Base-by-base conservation (phyloP, 192 early-diverging fungal species). In the Chytriomyces hyalinus region DNA sequence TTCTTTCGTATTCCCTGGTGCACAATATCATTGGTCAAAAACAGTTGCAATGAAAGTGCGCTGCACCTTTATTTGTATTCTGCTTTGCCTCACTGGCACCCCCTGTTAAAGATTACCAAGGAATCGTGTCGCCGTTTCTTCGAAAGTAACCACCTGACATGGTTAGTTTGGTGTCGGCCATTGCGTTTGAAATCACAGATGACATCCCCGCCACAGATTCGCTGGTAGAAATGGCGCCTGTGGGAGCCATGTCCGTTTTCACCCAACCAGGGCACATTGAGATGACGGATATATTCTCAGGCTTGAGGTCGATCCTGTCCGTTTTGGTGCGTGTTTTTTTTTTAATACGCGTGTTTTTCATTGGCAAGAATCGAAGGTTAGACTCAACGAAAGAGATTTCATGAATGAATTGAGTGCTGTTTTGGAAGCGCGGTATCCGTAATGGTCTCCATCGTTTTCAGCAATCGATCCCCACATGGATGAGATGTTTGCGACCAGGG, bases 51-150 rank as follows among this genome's bases (percentile, higher is more conserved):
- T 36, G 36, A 36, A 36, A 36, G 36, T 36, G 4, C 36, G 4
- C 36, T 36, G 36, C 36, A 36, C 4, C 36, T 36, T 36, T 36
- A 36, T 36, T 36, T 36, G 1, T 36, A 36, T 36, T 36, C 36
- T 36, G 36, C 36, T 4, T 36, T 36, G 36, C 36, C 36, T 36
- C 36, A 36, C 36, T 4, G 36, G 36, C 36, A 36, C 4, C 36
- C 36, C 36, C 36, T 4, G 36, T 36, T 3, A 36, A 57, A 57
- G 4, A 84, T 91, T 72, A 83, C 89, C 75, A 78, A 83, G 50
- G 89, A 84, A 81, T 22, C 53, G 65, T 49, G 1, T 61, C 26
- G 3, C 80, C 80, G 6, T 64, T 22, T 43, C 15, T 60, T 15
- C 44, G 3, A 4, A 49, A 67, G 49, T 36, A 81, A 61, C 22